Conservation (phyloP, 2,329 filamentous ascomycete species). For the Nannizzia gypsea region DNA sequence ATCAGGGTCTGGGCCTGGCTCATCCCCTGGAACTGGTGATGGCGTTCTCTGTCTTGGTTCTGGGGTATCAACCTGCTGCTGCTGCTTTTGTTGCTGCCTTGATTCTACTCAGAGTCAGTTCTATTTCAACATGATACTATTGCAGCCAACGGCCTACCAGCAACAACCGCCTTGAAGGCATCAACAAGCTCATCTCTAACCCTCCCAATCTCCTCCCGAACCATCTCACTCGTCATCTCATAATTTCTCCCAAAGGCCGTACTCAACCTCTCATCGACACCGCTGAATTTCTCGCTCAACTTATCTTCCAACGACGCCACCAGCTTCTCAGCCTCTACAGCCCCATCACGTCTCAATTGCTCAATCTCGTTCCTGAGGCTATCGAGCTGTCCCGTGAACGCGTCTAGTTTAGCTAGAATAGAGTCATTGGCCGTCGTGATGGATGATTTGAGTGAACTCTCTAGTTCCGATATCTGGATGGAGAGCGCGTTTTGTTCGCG, state of each 20-base stretch:
- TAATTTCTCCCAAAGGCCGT: background rate
- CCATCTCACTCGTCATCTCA: background rate
- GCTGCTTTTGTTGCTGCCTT: background rate
- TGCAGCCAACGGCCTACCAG: background rate
- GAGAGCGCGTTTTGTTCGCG: slow-evolving; percentile 26
- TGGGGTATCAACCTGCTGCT: background rate
- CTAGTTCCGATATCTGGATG: slow-evolving; percentile 19
- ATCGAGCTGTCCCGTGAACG: background rate
- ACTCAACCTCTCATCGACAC: background rate
- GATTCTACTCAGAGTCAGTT: background rate
- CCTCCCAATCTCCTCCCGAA: slow-evolving; percentile 3
- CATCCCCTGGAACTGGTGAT: background rate
- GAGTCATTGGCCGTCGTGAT: background rate
- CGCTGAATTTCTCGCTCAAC: background rate
- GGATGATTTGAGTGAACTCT: slow-evolving; percentile 7
- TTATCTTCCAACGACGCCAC: background rate
- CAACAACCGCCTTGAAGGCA: background rate
- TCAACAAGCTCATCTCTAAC: slow-evolving; percentile 3
- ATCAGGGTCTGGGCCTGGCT: background rate
- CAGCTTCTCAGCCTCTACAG: slow-evolving; percentile 15
- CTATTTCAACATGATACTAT: background rate
- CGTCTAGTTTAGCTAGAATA: background rate
- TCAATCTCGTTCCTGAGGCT: background rate
- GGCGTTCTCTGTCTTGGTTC: background rate
- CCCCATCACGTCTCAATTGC: slow-evolving; percentile 8